Evolutionary conservation across 2,329 filamentous ascomycete genomes (phyloP).

Genomic region (Penicillium sp.): DNA sequence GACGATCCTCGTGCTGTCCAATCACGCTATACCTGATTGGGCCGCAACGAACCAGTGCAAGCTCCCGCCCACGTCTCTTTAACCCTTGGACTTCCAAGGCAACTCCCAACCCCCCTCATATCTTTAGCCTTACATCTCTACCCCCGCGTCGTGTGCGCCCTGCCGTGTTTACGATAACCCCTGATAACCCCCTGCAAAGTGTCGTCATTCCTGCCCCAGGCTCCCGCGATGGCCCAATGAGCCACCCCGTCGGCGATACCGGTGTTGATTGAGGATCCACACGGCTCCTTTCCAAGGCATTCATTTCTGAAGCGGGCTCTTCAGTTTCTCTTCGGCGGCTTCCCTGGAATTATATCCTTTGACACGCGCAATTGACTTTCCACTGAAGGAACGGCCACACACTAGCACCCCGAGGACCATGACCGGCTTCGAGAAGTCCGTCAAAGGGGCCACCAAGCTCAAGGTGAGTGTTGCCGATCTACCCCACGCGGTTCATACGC

Average conservation of each 20-base stretch:
- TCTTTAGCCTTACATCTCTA: slow-evolving; percentile 15
- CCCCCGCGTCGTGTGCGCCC: background rate
- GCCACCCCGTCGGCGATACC: slow-evolving; percentile 24
- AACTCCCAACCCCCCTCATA: slow-evolving; percentile 5
- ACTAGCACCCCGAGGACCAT: slow-evolving; percentile 21
- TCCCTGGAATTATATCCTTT: background rate
- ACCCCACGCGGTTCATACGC: background rate
- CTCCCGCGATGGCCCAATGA: slow-evolving; percentile 33
- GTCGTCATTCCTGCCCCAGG: slow-evolving; percentile 6
- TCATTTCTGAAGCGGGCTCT: slow-evolving; percentile 19
- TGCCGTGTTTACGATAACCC: background rate
- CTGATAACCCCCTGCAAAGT: slow-evolving; percentile 3
- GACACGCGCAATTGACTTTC: background rate
- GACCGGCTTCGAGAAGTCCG: slow-evolving; percentile 87
- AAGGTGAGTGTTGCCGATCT: slow-evolving; percentile 61
- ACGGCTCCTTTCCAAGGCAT: slow-evolving; percentile 13
- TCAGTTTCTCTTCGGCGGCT: slow-evolving; percentile 6
- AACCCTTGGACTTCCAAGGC: slow-evolving; percentile 7
- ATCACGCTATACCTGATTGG: slow-evolving; percentile 23
- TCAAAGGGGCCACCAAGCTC: slow-evolving; percentile 97
- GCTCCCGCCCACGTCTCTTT: slow-evolving; percentile 10
- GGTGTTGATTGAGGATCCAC: slow-evolving; percentile 25
- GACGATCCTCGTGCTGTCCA: slow-evolving; percentile 11
- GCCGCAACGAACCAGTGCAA: slow-evolving; percentile 11
- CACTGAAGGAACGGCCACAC: background rate